Conservation (phyloP, 2,329 filamentous ascomycete species). For the Diaporthe velutina region DNA sequence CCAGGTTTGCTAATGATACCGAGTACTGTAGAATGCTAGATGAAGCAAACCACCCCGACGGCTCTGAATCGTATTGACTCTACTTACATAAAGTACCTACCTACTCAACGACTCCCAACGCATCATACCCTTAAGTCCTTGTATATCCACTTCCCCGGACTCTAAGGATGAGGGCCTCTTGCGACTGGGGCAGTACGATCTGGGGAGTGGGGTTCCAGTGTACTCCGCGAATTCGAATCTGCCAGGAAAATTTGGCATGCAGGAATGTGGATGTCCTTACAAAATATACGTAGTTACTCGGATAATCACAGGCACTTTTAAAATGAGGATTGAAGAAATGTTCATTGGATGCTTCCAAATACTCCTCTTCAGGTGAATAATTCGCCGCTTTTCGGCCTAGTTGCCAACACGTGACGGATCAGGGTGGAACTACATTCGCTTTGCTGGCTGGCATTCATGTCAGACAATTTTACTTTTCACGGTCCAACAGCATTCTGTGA, state of each 20-base stretch:
- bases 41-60: not conserved
- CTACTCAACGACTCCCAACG: not conserved
- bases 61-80: not conserved
- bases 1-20: not conserved
- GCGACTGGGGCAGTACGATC: not conserved
- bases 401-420: conserved; percentile 11
- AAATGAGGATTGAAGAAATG: conserved; percentile 6
- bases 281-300: not conserved
- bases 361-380: not conserved
- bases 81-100: not conserved
- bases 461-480: not conserved
- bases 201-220: conserved; percentile 2
- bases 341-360: conserved; percentile 1
- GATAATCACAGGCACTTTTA: not conserved
- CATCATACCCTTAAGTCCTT: not conserved
- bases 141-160: conserved; percentile 1
- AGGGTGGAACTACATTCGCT: conserved; percentile 15
- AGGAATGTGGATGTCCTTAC: conserved; percentile 9
- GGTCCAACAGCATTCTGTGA: not conserved
- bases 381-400: conserved; percentile 3
- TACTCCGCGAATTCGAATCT: not conserved
- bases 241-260: not conserved
- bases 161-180: not conserved
- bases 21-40: not conserved
- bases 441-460: not conserved